Conservation (phyloP, 441 rosid genomes). For the Croton laevigatus region DNA sequence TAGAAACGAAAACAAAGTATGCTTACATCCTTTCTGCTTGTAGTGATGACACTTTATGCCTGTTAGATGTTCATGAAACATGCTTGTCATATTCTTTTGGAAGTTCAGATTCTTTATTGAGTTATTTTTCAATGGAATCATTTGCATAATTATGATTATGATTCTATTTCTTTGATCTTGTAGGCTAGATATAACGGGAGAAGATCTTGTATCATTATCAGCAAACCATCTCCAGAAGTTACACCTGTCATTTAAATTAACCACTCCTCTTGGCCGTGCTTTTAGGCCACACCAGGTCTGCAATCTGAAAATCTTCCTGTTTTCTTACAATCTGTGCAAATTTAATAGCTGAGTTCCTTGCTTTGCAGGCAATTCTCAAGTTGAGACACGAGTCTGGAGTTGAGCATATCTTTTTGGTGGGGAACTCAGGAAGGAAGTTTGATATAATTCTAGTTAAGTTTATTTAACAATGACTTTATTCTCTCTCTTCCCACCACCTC, state of each 20-base stretch:
- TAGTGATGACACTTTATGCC: conserved; percentile 9
- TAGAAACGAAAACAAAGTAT: conserved; percentile 72
- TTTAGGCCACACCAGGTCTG: conserved; percentile 95
- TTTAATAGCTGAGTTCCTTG: conserved; percentile 30
- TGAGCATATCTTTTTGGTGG: conserved; percentile 80
- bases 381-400: conserved; percentile 79
- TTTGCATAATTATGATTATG: conserved; percentile 12
- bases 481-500: not conserved
- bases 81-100: not conserved
- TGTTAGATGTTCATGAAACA: conserved; percentile 5
- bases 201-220: conserved; percentile 56
- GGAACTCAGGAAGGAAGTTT: conserved; percentile 67
- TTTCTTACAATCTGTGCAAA: conserved; percentile 2
- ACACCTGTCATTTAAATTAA: conserved; percentile 61
- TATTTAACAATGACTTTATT: not conserved
- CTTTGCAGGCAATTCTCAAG: conserved; percentile 79
- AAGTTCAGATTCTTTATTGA: not conserved
- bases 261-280: conserved; percentile 61
- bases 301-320: conserved; percentile 12
- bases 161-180: conserved; percentile 23
- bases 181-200: conserved; percentile 71
- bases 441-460: conserved; percentile 76
- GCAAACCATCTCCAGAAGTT: conserved; percentile 98
- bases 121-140: conserved; percentile 5
- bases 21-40: conserved; percentile 15